Evolutionary conservation across 116 monocot species (phyloP).

Genomic region (Thalassia testudinum): DNA sequence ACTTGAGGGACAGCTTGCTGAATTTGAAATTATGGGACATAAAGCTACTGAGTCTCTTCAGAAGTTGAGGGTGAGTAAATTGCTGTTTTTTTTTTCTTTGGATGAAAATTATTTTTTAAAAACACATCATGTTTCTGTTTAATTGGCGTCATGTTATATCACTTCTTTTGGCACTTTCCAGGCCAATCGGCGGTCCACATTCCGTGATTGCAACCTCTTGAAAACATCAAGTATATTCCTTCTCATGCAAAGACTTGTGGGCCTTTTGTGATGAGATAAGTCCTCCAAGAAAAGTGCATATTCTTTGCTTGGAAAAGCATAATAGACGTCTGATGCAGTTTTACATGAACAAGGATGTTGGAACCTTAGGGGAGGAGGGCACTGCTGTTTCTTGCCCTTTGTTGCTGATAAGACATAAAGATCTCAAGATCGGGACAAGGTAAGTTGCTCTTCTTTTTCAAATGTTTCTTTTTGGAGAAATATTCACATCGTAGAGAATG

Average conservation of each 20-base stretch:
- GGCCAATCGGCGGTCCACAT: too few species aligned
- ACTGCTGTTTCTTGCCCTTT: slow-evolving; percentile 26
- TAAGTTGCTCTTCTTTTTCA: slow-evolving; percentile 15
- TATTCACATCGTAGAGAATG: neutral
- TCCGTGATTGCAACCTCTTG: slow-evolving; percentile 2
- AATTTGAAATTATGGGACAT: slow-evolving; percentile 63
- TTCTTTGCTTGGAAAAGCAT: slow-evolving; percentile 49
- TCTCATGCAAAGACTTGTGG: slow-evolving; percentile 42
- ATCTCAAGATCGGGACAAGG: slow-evolving; percentile 16
- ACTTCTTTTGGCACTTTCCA: too few species aligned
- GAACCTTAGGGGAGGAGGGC: slow-evolving; percentile 13
- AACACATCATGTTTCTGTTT: too few species aligned
- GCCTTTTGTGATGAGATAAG: slow-evolving; percentile 32
- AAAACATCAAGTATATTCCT: slow-evolving; percentile 30
- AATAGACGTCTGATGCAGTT: slow-evolving; percentile 33
- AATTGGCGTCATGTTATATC: too few species aligned
- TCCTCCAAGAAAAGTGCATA: slow-evolving; percentile 45
- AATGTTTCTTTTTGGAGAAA: neutral
- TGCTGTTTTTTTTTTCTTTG: too few species aligned
- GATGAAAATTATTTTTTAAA: too few species aligned
- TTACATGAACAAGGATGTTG: slow-evolving; percentile 25
- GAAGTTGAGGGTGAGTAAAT: slow-evolving; percentile 41
- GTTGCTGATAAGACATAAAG: slow-evolving; percentile 48
- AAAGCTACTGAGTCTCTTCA: slow-evolving; percentile 44
- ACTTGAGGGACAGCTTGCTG: slow-evolving; percentile 51